These are phyloP conservation scores for Canavalia ensiformis DNA, from an alignment of 306 rosid genomes.

Conservation along the genomic window DNA sequence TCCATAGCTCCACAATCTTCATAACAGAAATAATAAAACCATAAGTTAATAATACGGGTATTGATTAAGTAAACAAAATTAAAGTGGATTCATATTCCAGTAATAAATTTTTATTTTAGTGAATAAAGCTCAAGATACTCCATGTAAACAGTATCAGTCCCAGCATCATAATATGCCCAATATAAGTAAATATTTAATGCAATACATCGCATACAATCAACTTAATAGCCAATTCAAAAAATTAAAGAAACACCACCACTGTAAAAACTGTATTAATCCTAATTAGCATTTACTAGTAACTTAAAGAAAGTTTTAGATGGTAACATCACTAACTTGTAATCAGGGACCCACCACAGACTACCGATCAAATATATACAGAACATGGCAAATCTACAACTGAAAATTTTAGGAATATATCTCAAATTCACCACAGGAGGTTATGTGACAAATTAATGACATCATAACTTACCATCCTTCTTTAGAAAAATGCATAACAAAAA, in stretches of 20 bases:
- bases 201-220: constrained; percentile 3
- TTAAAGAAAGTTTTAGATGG: background rate
- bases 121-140: constrained; percentile 15
- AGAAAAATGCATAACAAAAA: background rate
- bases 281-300: background rate
- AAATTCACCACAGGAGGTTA: constrained; percentile 5
- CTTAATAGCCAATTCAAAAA: background rate
- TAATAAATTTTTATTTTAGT: background rate
- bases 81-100: constrained; percentile 23
- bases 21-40: constrained; percentile 44
- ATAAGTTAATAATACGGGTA: constrained; percentile 15
- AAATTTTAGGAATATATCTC: background rate
- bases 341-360: constrained; percentile 18
- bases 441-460: background rate
- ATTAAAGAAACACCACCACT: background rate
- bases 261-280: background rate
- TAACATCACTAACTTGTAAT: constrained; percentile 5
- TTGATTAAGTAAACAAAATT: constrained; percentile 29
- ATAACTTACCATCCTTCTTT: background rate
- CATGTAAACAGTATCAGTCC: constrained; percentile 11
- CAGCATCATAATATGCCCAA: constrained; percentile 5
- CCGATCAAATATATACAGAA: constrained; percentile 2
- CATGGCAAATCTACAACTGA: constrained; percentile 15
- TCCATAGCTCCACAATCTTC: constrained; percentile 97
- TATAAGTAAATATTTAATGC: background rate